Evolutionary conservation across 495 filamentous ascomycete species (phyloP), one percentile per base, ranked within the genome.

Genomic region (Lasiosphaeria miniovina): DNA sequence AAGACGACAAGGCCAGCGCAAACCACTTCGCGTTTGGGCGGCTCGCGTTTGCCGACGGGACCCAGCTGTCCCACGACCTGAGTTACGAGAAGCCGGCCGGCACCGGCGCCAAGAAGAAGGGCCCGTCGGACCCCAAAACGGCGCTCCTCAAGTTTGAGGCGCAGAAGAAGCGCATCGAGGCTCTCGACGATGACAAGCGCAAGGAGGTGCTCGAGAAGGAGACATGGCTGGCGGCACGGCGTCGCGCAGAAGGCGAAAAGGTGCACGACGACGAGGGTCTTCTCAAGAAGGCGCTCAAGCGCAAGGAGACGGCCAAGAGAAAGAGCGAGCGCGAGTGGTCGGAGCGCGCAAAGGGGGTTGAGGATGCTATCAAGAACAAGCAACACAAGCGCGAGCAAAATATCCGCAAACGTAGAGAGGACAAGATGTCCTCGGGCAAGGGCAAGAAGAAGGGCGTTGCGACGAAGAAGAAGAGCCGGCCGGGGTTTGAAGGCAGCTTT

Each of bases 271-370:
- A 96, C 69, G 89, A 89, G 54, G 84, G 81, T n/a, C 71, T 98
- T 38, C 82, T 98, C 11, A 95, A 95, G 83, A 96, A 96, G 80
- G 90, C 92, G 2, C 76, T 97, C 59, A 97, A 97, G 82, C 86
- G 93, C 61, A 92, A 95, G 75, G 90, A 96, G 69, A 86, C 86
- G 62, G 76, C 81, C 35, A 98, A 98, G 84, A 88, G 84, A 74
- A 96, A 93, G 83, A 92, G 87, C 68, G 88, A 89, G 71, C 84
- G 85, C 61, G 91, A 94, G 72, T 98, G 95, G 94, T 86, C 81
- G 41, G 93, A 95, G 58, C 78, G 94, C 45, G 75, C 88, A 15
- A 86, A 91, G 14, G 85, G 86, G 12, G 88, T 98, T 24, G 78
- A 82, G 35, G 88, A 89, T 71, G 80, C 85, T 52, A 87, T 91